Evolutionary conservation across 202 grass and related monocot genomes (phyloP).

Genomic region (Panicum virgatum): DNA sequence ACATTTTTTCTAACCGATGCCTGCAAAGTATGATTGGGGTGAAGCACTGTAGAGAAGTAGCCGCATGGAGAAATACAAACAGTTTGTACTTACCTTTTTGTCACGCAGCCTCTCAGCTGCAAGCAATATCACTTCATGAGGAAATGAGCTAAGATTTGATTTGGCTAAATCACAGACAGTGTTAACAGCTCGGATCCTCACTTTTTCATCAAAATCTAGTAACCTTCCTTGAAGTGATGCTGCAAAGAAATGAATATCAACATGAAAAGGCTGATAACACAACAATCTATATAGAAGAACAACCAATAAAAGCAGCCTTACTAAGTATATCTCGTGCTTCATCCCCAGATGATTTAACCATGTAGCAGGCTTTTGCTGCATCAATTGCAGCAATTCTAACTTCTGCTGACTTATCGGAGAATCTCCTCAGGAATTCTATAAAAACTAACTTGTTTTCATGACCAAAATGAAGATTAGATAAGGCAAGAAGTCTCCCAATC

Average conservation of each 20-base stretch:
- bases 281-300: constrained; percentile 28
- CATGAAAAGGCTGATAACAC: constrained; percentile 29
- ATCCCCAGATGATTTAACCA: constrained; percentile 55
- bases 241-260: constrained; percentile 39
- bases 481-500: constrained; percentile 82
- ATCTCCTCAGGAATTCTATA: constrained; percentile 84
- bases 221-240: constrained; percentile 78
- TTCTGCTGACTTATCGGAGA: constrained; percentile 86
- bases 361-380: constrained; percentile 68
- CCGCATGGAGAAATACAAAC: constrained; percentile 25
- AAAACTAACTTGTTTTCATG: constrained; percentile 73
- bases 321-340: constrained; percentile 71
- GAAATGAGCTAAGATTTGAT: constrained; percentile 69
- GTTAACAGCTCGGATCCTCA: constrained; percentile 81
- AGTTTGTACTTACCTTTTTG: constrained; percentile 69
- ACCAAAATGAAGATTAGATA: constrained; percentile 87
- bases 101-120: constrained; percentile 75
- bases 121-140: constrained; percentile 61
- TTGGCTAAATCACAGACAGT: constrained; percentile 87
- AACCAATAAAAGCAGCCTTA: constrained; percentile 42
- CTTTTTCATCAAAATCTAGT: constrained; percentile 97
- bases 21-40: constrained; percentile 46
- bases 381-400: constrained; percentile 90
- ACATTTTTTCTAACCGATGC: constrained; percentile 87
- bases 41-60: constrained; percentile 26